Evolutionary conservation across 78 protist species (phyloP).

Genomic region (Salpingoeca rosetta): DNA sequence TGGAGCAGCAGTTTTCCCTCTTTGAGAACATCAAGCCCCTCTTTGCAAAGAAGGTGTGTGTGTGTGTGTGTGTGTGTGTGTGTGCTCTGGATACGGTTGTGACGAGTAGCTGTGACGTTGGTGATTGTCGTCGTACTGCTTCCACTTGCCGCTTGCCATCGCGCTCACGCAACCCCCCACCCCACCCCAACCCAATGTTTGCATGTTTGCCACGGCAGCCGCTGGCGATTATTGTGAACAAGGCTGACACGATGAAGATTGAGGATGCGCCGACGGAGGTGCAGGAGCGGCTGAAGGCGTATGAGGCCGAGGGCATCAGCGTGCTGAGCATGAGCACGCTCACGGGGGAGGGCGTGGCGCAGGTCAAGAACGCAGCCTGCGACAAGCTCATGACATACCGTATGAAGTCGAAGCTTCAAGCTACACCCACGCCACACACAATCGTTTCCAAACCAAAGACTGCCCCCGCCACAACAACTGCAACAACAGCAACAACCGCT

Average conservation of each 20-base stretch:
- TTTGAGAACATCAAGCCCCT: slow-evolving; percentile 88
- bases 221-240: slow-evolving; percentile 81
- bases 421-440: no score
- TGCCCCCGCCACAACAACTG: no score
- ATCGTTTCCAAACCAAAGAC: no score
- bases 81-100: background rate
- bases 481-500: no score
- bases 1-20: slow-evolving; percentile 80
- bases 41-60: slow-evolving; percentile 82
- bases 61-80: background rate
- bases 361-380: slow-evolving; percentile 82
- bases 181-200: no score
- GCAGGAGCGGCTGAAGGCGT: slow-evolving; percentile 21
- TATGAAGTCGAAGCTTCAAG: no score
- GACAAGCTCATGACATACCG: slow-evolving; percentile 79
- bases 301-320: slow-evolving; percentile 27
- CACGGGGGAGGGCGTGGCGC: slow-evolving; percentile 73
- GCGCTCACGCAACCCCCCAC: no score
- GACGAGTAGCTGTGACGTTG: background rate
- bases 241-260: slow-evolving; percentile 60
- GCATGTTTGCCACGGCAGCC: slow-evolving; percentile 68
- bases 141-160: no score
- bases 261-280: slow-evolving; percentile 63
- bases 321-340: slow-evolving; percentile 53
- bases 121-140: no score